phyloP scores from a whole-genome alignment of 352 stramenopile genomes.

The Pythium apleroticum region DNA sequence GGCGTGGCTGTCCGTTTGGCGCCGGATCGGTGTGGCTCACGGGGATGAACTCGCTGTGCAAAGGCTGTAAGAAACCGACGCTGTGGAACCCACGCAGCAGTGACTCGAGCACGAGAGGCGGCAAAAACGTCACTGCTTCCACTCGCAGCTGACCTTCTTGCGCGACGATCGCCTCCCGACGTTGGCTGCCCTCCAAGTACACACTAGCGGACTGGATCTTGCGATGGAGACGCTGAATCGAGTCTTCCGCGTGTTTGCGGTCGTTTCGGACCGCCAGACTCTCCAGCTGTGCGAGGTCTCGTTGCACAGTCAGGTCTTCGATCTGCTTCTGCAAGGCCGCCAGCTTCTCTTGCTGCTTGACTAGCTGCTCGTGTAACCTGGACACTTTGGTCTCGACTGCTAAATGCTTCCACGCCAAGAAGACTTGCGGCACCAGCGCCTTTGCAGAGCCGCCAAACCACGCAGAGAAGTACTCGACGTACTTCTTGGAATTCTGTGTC shows the following conservation, averaged over 20 bases:
- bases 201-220: slow-evolving; percentile 58
- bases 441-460: slow-evolving; percentile 67
- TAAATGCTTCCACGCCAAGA: slow-evolving; percentile 50
- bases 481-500: slow-evolving; percentile 65
- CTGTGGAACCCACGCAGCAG: slow-evolving; percentile 60
- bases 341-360: slow-evolving; percentile 35
- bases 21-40: background rate
- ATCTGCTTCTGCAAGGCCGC: slow-evolving; percentile 45
- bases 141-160: slow-evolving; percentile 65
- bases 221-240: slow-evolving; percentile 43
- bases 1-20: background rate
- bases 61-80: slow-evolving; percentile 62
- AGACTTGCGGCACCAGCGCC: slow-evolving; percentile 52
- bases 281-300: slow-evolving; percentile 50
- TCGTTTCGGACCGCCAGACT: slow-evolving; percentile 57
- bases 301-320: slow-evolving; percentile 50
- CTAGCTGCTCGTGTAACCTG: slow-evolving; percentile 39
- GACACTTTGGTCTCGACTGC: slow-evolving; percentile 29
- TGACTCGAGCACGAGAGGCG: slow-evolving; percentile 64
- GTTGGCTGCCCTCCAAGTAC: slow-evolving; percentile 47
- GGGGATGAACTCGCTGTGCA: slow-evolving; percentile 28
- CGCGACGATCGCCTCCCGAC: slow-evolving; percentile 52
- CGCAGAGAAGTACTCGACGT: slow-evolving; percentile 66
- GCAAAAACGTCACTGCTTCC: slow-evolving; percentile 61
- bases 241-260: slow-evolving; percentile 57